Base-by-base conservation (phyloP, 805 yeast genomes). In the Cyberlindnera sargentensis region DNA sequence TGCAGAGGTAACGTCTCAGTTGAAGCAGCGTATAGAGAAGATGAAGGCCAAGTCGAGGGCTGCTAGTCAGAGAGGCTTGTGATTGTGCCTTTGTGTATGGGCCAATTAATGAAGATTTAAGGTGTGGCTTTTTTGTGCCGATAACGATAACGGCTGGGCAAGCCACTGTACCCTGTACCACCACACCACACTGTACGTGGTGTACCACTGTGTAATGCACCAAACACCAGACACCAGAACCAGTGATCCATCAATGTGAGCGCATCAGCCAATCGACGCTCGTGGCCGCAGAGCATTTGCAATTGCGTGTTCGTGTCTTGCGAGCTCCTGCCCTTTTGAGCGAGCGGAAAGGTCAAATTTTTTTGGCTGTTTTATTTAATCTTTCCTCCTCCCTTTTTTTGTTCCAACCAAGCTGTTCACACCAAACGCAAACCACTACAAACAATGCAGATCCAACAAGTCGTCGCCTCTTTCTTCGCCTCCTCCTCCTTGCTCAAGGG, bases 1-100 rank as follows among this genome's bases (percentile, higher is more conserved):
- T 0, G 90, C 93, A 0, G 95, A 85, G 53, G 95, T 88, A 9
- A 89, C 96, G 1, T 76, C 80, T 4, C 91, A 84, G 61, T 73
- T 89, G 56, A 85, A 83, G 60, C 95, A 89, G 1, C 68, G 96
- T 53, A 89, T 89, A 37, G 95, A 86, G 62, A 82, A 83, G 62
- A 88, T 89, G 96, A 84, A 84, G 58, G 86, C 86, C 9, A 71
- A 82, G 39, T 61, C 68, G 4, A 56, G 65, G 44, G 58, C 55
- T 9, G 39, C 45, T 15, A 42, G 44, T 3, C 44, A 42, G 34
- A 47, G 43, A 30, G 37, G 24, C 30, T n/a, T 31, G 20, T 23
- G 39, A 37, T 15, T 24, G 2, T 25, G 20, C 20, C 20, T 2
- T 15, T 15, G 20, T 25, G 20, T 15, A 15, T 15, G 20, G 20